Base-by-base conservation (phyloP, 768 basidiomycete genomes). In the Phaffia tasmanica region DNA sequence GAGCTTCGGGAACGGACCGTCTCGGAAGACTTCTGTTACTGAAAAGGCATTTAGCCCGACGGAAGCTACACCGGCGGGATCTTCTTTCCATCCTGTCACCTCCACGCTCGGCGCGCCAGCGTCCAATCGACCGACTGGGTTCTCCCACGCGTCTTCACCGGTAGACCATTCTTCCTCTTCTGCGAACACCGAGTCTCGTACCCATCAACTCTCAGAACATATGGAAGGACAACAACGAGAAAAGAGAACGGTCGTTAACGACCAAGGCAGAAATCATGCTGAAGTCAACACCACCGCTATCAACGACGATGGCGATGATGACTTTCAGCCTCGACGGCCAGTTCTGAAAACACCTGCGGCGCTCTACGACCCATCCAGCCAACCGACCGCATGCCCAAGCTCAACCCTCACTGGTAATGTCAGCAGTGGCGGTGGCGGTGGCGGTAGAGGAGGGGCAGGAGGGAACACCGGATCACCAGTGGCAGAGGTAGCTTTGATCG, bases 301-400 rank as follows among this genome's bases (percentile, higher is more conserved):
- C 3, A 56, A 27, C 19, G 61, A 49, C n/a, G 25, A 30, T 16
- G 64, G 51, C 23, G 64, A 65, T 2, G 64, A 65, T 51, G 64
- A 65, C 58, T 65, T 65, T 25, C 57, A 65, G 49, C 64, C 64
- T 1, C 57, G 64, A 0, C 64, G 57, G n/a, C 64, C 64, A 11
- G 48, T 65, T 46, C n/a, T 29, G 1, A 58, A 57, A 4, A 25
- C 58, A 1, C 30, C 49, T 14, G 57, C 64, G 2, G 64, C 64
- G 19, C 51, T 65, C 3, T 65, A 59, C 46, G 64, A 65, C 18
- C 64, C 64, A 2, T 65, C 64, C 42, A 42, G 35, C 11, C 35
- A 42, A 42, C 35, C 35, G 35, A 11, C 11, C 35, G 35, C 35
- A 42, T 4, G 35, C 35, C 54, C 56, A 4, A 57, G 23, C 21